A percentile compares a stretch with the other conserved stretches of the same genome.
phyloP scores from a whole-genome alignment of 2,329 filamentous ascomycete species.

The Pyrenophora tritici-repentis region DNA sequence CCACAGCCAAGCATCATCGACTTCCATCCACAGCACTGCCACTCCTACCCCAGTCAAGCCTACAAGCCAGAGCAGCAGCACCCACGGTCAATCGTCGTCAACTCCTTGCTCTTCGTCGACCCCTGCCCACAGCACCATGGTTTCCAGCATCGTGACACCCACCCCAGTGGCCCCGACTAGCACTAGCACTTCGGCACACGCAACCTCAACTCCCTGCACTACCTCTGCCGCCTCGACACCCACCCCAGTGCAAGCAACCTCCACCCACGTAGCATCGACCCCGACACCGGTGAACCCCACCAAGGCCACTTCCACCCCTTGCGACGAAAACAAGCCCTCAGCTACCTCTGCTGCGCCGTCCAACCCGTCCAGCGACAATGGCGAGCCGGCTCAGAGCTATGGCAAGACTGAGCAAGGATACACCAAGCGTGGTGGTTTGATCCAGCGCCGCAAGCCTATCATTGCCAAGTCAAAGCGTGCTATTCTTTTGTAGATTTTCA shows the following conservation, averaged over 20 bases:
- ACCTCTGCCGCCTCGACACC: neutral
- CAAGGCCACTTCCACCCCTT: slow-evolving; percentile 15
- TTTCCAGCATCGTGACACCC: too few species aligned
- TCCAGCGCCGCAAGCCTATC: slow-evolving; percentile 23
- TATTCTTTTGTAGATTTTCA: too few species aligned
- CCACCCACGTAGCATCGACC: neutral
- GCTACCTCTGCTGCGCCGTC: neutral
- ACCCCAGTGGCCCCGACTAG: too few species aligned
- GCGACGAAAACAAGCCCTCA: slow-evolving; percentile 13
- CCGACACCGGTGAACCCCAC: slow-evolving; percentile 6
- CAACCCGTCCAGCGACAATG: slow-evolving; percentile 25
- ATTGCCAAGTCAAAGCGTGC: too few species aligned
- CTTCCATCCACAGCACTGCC: too few species aligned
- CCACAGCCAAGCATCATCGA: too few species aligned
- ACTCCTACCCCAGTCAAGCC: too few species aligned
- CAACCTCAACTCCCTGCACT: neutral
- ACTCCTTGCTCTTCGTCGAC: neutral
- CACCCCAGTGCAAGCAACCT: neutral
- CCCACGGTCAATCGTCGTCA: neutral
- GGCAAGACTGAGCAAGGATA: slow-evolving; percentile 17
- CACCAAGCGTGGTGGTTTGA: slow-evolving; percentile 28
- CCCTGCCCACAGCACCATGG: too few species aligned
- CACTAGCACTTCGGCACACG: too few species aligned
- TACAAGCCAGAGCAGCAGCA: too few species aligned
- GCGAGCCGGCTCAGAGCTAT: slow-evolving; percentile 2